phyloP scores from a whole-genome alignment of 371 early-diverging fungal species.

The Rozella allomycis region DNA sequence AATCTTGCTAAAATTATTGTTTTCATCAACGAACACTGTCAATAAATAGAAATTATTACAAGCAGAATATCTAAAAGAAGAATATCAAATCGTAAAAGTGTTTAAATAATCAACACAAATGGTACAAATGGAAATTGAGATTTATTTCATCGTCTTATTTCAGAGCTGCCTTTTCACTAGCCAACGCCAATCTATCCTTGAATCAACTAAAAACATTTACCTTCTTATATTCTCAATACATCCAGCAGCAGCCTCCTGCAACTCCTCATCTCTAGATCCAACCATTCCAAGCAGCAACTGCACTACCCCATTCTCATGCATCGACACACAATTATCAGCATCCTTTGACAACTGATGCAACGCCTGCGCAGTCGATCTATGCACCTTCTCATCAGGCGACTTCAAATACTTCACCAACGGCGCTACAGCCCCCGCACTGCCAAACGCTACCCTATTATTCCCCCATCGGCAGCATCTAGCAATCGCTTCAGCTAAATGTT shows the following conservation, averaged over 20 bases:
- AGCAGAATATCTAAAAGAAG: no score
- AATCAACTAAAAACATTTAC: slow-evolving; percentile 4
- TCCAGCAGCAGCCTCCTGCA: slow-evolving; percentile 35
- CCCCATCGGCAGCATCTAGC: slow-evolving; percentile 37
- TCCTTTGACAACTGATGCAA: slow-evolving; percentile 36
- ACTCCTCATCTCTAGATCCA: slow-evolving; percentile 18
- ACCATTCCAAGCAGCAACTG: slow-evolving; percentile 33
- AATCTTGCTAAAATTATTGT: no score
- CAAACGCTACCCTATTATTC: slow-evolving; percentile 32
- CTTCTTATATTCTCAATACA: slow-evolving; percentile 31
- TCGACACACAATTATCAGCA: slow-evolving; percentile 34
- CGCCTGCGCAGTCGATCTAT: slow-evolving; percentile 26
- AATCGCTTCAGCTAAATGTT: slow-evolving; percentile 28
- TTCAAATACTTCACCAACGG: slow-evolving; percentile 31
- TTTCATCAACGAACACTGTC: no score
- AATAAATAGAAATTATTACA: no score
- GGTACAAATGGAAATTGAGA: no score
- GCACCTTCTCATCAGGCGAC: slow-evolving; percentile 29
- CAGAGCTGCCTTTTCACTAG: slow-evolving; percentile 25
- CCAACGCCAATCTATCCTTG: slow-evolving; percentile 12
- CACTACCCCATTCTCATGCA: slow-evolving; percentile 38
- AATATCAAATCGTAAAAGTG: no score
- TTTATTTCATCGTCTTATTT: no score
- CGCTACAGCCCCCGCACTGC: slow-evolving; percentile 27
- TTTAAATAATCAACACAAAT: no score